Percentiles rank a stretch among this genome's conserved stretches.
Evolutionary conservation across 2,329 filamentous ascomycete species (phyloP).

Genomic region (Paracoccidioides brasiliensis): DNA sequence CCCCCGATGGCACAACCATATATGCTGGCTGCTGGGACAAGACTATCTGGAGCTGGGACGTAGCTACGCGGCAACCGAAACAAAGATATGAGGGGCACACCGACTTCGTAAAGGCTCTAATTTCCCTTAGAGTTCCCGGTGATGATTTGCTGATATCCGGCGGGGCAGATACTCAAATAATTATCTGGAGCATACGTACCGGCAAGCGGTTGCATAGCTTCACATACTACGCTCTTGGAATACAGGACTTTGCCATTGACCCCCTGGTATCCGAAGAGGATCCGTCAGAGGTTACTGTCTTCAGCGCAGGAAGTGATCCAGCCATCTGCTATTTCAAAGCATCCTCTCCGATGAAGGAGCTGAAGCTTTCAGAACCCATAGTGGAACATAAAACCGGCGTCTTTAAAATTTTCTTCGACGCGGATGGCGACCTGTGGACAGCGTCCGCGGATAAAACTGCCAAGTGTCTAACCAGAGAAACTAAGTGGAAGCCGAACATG

Average conservation of each 20-base stretch:
- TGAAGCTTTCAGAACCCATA: conserved; percentile 51
- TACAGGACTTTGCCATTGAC: conserved; percentile 70
- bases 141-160: conserved; percentile 58
- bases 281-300: conserved; percentile 40
- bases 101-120: conserved; percentile 81
- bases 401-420: conserved; percentile 64
- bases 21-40: conserved; percentile 96
- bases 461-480: conserved; percentile 60
- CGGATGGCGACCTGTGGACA: conserved; percentile 71
- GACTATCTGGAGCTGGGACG: conserved; percentile 72
- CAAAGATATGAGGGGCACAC: conserved; percentile 60
- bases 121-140: conserved; percentile 47
- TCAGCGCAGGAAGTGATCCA: conserved; percentile 69
- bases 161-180: conserved; percentile 63
- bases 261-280: conserved; percentile 41
- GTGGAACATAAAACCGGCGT: conserved; percentile 82
- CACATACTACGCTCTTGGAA: conserved; percentile 63
- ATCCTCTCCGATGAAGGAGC: conserved; percentile 18
- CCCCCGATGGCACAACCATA: conserved; percentile 43
- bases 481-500: conserved; percentile 59
- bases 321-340: conserved; percentile 56
- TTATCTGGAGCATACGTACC: conserved; percentile 66
- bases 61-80: conserved; percentile 42
- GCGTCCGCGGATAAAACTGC: conserved; percentile 81
- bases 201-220: conserved; percentile 60